Conservation (phyloP, 306 rosid species). For the Vicia sativa region DNA sequence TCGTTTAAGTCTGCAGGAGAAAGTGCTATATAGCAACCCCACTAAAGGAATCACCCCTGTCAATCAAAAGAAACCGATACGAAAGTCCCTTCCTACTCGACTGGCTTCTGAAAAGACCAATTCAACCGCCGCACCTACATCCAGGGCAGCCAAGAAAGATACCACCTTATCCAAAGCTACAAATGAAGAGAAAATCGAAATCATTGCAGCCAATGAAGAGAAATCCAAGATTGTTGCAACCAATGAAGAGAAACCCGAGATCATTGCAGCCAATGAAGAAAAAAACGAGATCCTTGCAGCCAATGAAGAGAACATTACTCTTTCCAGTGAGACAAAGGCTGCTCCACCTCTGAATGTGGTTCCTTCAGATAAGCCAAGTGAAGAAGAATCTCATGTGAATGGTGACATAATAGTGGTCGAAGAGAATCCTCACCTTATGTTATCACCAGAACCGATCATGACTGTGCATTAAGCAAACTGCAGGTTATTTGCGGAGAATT, state of each 20-base stretch:
- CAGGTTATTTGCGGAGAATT: constrained; percentile 32
- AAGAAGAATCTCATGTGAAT: constrained; percentile 44
- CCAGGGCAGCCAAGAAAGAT: constrained; percentile 43
- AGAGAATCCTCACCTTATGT: constrained; percentile 55
- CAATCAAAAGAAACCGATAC: constrained; percentile 66
- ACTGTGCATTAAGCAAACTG: constrained; percentile 48
- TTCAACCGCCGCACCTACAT: constrained; percentile 43
- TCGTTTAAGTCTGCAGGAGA: constrained; percentile 78
- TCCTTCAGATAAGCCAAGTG: constrained; percentile 46
- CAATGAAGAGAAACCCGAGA: constrained; percentile 36
- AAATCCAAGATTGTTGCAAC: constrained; percentile 28
- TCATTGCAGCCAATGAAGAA: constrained; percentile 35
- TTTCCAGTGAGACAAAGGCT: constrained; percentile 31
- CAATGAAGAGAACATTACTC: constrained; percentile 31
- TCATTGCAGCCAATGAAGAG: constrained; percentile 35
- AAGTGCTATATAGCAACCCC: constrained; percentile 47
- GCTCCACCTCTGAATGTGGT: constrained; percentile 42
- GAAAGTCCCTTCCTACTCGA: constrained; percentile 88
- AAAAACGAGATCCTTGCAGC: constrained; percentile 28
- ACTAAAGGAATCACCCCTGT: constrained; percentile 49
- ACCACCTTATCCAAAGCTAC: constrained; percentile 29
- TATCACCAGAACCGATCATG: constrained; percentile 42
- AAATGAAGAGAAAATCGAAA: constrained; percentile 42
- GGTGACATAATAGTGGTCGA: constrained; percentile 49
- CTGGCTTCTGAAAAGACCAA: constrained; percentile 65